Percentiles rank a stretch among this genome's conserved stretches.
phyloP scores from a whole-genome alignment of 176 grass and related monocot species.

The Hyparrhenia diplandra region DNA sequence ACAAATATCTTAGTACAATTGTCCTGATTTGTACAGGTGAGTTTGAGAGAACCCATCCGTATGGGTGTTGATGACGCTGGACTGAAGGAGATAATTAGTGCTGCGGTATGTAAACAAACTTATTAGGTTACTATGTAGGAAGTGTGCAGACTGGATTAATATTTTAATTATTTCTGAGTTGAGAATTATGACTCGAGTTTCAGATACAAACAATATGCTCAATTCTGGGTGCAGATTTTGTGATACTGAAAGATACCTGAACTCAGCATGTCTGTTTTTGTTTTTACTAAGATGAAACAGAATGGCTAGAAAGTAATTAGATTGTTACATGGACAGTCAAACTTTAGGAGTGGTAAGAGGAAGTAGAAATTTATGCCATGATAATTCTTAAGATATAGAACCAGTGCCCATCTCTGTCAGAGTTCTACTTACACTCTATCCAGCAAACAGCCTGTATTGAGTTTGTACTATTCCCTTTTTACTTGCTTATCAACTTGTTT shows the following conservation, averaged over 20 bases:
- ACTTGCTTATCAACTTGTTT: not conserved
- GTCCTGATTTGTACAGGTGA: constrained; percentile 59
- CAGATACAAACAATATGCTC: not conserved
- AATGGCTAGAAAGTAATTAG: not conserved
- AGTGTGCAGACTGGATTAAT: not conserved
- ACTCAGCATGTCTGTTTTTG: not conserved
- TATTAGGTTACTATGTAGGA: constrained; percentile 8
- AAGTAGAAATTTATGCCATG: not conserved
- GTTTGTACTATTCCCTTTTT: not conserved
- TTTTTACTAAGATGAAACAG: not conserved
- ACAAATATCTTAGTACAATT: not conserved
- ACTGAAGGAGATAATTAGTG: constrained; percentile 83
- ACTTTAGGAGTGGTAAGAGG: not conserved
- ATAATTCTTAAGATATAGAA: not conserved
- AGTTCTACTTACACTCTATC: not conserved
- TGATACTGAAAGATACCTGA: not conserved
- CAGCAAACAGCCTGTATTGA: not conserved
- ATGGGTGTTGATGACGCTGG: constrained; percentile 60
- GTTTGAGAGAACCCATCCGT: constrained; percentile 77
- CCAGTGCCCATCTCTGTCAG: not conserved
- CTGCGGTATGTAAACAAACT: constrained; percentile 58
- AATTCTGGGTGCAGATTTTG: not conserved
- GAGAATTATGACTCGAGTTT: not conserved
- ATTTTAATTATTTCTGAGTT: not conserved
- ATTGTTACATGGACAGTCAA: not conserved